These are phyloP conservation scores for Russula sp. DNA, from an alignment of 768 basidiomycete species.

Conservation along the genomic window DNA sequence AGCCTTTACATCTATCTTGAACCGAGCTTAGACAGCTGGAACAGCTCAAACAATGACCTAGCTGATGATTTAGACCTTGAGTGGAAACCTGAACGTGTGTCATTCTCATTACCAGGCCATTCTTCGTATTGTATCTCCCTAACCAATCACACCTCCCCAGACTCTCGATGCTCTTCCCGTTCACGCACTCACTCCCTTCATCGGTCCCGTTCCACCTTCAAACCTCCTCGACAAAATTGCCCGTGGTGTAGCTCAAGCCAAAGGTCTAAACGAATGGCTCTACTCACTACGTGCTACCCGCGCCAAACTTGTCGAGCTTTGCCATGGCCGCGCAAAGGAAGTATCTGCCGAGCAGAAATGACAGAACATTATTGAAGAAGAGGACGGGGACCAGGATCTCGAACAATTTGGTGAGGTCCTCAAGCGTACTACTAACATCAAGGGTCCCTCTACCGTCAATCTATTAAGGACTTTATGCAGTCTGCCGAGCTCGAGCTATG, in stretches of 20 bases:
- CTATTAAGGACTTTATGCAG: conserved; percentile 83
- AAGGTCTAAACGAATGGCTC: conserved; percentile 74
- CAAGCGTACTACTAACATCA: conserved; percentile 43
- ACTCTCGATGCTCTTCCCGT: conserved; percentile 78
- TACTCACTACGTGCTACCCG: conserved; percentile 80
- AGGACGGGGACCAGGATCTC: conserved; percentile 31
- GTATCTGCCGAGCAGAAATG: conserved; percentile 31
- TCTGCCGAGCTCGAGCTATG: conserved; percentile 41
- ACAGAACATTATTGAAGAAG: conserved; percentile 43
- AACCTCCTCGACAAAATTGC: conserved; percentile 88
- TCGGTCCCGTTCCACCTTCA: conserved; percentile 75
- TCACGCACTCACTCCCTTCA: conserved; percentile 83
- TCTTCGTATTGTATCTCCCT: conserved; percentile 15
- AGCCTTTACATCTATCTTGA: conserved; percentile 45
- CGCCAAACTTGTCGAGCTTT: conserved; percentile 72
- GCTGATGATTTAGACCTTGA: conserved; percentile 59
- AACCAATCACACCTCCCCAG: conserved; percentile 33
- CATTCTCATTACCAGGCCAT: conserved; percentile 51
- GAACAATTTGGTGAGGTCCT: conserved; percentile 35
- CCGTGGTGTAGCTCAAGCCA: conserved; percentile 69
- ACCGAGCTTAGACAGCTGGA: conserved; percentile 71
- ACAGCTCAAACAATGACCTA: conserved; percentile 63
- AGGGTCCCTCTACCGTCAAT: conserved; percentile 72
- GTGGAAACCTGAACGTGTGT: conserved; percentile 70
- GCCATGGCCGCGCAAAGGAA: conserved; percentile 57